A percentile compares a stretch with the other conserved stretches of the same genome.
Evolutionary conservation across 441 rosid species (phyloP).

Genomic region (Euphorbia neoarborescens): DNA sequence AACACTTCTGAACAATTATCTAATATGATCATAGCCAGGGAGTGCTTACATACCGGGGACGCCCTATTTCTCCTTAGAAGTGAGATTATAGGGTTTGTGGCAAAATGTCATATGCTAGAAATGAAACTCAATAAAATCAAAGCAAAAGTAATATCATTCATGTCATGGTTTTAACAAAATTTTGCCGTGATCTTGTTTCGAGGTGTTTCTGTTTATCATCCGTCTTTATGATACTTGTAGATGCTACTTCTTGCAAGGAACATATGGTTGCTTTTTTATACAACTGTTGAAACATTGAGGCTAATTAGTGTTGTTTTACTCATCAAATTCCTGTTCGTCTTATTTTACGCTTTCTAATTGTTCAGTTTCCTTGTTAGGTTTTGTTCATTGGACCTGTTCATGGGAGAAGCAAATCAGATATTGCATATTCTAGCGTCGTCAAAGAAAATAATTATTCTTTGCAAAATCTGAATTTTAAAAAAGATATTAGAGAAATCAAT

Average conservation of each 20-base stretch:
- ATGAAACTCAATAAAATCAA: neutral
- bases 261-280: constrained; percentile 8
- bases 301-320: constrained; percentile 14
- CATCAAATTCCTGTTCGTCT: constrained; percentile 14
- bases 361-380: constrained; percentile 32
- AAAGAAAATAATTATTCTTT: constrained; percentile 23
- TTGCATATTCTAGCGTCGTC: constrained; percentile 35
- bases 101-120: neutral
- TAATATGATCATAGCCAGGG: neutral
- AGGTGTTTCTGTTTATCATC: neutral
- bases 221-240: neutral
- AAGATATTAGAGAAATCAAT: constrained; percentile 28
- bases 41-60: no score
- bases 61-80: neutral
- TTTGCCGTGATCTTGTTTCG: neutral
- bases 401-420: constrained; percentile 39
- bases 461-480: constrained; percentile 25
- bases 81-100: neutral
- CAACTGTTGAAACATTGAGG: constrained; percentile 13
- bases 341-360: constrained; percentile 7
- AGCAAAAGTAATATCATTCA: neutral
- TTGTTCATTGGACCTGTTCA: constrained; percentile 73
- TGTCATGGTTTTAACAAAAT: neutral
- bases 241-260: neutral
- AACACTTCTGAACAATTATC: neutral